Evolutionary conservation across 257 asterid species (phyloP).

Genomic region (Rubia yunnanensis): DNA sequence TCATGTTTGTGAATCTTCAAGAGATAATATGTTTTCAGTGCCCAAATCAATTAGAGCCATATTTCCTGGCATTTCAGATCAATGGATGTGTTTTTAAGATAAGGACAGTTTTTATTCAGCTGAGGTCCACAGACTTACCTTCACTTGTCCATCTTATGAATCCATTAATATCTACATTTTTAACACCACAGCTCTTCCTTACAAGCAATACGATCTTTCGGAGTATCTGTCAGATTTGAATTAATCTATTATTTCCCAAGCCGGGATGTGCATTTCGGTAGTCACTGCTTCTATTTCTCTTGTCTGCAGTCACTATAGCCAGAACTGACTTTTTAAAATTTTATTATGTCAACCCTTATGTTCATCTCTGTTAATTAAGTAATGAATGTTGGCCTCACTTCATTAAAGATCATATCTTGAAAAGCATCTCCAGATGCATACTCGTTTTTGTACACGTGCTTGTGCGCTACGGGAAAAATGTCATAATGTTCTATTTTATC

Average conservation of each 20-base stretch:
- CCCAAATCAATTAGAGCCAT: neutral
- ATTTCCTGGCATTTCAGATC: neutral
- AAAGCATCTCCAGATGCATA: neutral
- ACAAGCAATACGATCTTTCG: neutral
- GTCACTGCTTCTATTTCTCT: neutral
- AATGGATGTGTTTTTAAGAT: neutral
- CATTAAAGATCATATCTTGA: neutral
- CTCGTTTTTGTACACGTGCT: neutral
- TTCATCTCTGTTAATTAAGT: neutral
- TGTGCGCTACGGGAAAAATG: neutral
- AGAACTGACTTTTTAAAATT: neutral
- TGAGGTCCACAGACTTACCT: neutral
- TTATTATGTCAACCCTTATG: neutral
- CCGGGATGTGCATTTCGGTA: neutral
- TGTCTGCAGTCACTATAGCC: neutral
- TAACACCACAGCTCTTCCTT: neutral
- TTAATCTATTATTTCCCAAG: neutral
- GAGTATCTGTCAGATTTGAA: neutral
- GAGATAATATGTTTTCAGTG: neutral
- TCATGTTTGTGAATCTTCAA: neutral
- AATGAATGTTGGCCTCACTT: neutral
- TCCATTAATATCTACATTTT: neutral
- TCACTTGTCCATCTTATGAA: neutral
- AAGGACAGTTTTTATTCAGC: neutral
- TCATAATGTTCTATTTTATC: neutral